Conservation (phyloP, 352 stramenopile species). For the Phytophthora capsici region DNA sequence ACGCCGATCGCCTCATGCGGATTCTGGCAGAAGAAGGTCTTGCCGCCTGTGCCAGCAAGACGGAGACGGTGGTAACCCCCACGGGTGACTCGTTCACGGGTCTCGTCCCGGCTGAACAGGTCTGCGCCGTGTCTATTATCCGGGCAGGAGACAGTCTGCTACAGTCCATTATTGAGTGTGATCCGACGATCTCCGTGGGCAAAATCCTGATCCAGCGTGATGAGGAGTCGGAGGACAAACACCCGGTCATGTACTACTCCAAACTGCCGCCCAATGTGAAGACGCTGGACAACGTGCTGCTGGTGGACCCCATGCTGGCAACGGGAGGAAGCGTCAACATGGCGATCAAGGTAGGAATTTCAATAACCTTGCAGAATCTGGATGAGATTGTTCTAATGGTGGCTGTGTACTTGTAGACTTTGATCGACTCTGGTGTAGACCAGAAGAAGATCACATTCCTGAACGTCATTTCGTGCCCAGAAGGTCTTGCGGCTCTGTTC, state of each 20-base stretch:
- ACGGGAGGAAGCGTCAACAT: conserved; percentile 90
- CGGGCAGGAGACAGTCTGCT: conserved; percentile 91
- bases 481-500: conserved; percentile 88
- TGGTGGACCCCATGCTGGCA: conserved; percentile 97
- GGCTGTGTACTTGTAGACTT: conserved; percentile 45
- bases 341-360: conserved; percentile 83
- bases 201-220: conserved; percentile 98
- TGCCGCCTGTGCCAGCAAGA: conserved; percentile 63
- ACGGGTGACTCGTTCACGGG: conserved; percentile 70
- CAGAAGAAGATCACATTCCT: conserved; percentile 94
- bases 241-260: conserved; percentile 93
- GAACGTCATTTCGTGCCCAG: conserved; percentile 94
- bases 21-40: conserved; percentile 80
- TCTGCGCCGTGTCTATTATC: conserved; percentile 95
- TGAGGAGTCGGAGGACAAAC: conserved; percentile 88
- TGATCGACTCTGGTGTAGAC: conserved; percentile 87
- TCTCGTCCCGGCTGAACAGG: conserved; percentile 57
- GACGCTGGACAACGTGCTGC: conserved; percentile 87
- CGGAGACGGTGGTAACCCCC: conserved; percentile 66
- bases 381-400: conserved; percentile 4
- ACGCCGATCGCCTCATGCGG: conserved; percentile 79
- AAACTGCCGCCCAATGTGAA: conserved; percentile 93
- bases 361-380: not conserved
- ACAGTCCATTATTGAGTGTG: conserved; percentile 89
- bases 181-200: conserved; percentile 89